Conservation (phyloP, 148 eudicot genomes). For the Euryodendron excelsum region DNA sequence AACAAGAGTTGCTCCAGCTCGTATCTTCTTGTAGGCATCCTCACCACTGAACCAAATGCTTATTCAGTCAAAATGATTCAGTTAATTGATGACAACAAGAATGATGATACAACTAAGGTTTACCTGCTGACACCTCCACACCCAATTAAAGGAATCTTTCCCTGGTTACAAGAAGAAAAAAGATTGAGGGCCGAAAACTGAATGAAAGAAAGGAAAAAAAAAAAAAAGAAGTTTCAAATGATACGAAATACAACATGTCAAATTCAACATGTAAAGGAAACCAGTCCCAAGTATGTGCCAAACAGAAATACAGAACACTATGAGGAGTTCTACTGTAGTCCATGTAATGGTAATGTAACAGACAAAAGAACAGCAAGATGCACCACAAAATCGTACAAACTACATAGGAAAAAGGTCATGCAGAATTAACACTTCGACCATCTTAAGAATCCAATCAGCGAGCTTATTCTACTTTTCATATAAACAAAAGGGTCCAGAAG, state of each 20-base stretch:
- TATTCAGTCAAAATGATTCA: conserved; percentile 12
- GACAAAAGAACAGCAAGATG: too few species aligned
- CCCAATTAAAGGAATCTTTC: conserved; percentile 87
- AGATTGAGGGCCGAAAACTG: neutral
- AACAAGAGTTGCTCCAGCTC: conserved; percentile 90
- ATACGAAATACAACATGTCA: neutral
- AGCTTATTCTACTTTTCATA: too few species aligned
- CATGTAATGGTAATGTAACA: too few species aligned
- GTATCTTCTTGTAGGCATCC: conserved; percentile 94
- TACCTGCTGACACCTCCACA: conserved; percentile 97
- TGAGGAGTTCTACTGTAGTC: too few species aligned
- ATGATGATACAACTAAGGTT: conserved; percentile 12
- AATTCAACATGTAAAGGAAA: neutral
- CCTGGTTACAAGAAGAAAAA: conserved; percentile 41
- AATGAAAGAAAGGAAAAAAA: too few species aligned
- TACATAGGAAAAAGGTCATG: too few species aligned
- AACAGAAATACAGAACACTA: neutral
- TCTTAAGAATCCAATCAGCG: too few species aligned
- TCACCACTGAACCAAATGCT: conserved; percentile 63
- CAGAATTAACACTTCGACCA: too few species aligned
- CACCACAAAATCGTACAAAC: too few species aligned
- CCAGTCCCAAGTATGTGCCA: neutral
- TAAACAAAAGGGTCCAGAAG: too few species aligned
- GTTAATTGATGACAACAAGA: neutral
- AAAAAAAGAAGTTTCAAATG: neutral